Conservation (phyloP, 768 basidiomycete species). For the Inosperma sp. region DNA sequence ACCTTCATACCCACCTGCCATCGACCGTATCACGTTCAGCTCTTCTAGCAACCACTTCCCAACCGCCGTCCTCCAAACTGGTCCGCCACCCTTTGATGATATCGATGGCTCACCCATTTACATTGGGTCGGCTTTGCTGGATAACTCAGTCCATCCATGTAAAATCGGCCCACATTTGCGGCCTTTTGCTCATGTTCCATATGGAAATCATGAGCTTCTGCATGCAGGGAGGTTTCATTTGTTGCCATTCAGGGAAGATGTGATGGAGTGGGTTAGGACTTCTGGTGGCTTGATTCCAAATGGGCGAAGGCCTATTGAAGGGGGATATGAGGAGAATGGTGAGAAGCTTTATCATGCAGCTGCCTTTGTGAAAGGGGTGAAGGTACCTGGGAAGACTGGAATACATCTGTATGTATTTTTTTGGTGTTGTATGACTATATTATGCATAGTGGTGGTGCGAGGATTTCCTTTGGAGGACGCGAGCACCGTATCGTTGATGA, state of each 20-base stretch:
- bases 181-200: slow-evolving; percentile 52
- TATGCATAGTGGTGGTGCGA: slow-evolving; percentile 38
- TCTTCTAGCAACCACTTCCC: slow-evolving; percentile 46
- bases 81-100: slow-evolving; percentile 52
- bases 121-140: slow-evolving; percentile 69
- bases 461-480: slow-evolving; percentile 42
- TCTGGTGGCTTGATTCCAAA: slow-evolving; percentile 54
- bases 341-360: slow-evolving; percentile 64
- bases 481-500: slow-evolving; percentile 38
- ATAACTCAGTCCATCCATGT: slow-evolving; percentile 71
- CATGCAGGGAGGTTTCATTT: slow-evolving; percentile 71
- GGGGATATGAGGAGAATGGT: slow-evolving; percentile 70
- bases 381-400: slow-evolving; percentile 71
- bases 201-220: slow-evolving; percentile 52
- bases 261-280: slow-evolving; percentile 72
- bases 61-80: slow-evolving; percentile 31
- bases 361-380: slow-evolving; percentile 44
- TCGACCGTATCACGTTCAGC: slow-evolving; percentile 57
- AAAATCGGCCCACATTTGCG: slow-evolving; percentile 64
- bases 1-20: slow-evolving; percentile 46
- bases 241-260: slow-evolving; percentile 56
- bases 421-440: neutral
- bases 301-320: slow-evolving; percentile 59
- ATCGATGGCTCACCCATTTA: slow-evolving; percentile 60
- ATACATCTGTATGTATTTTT: slow-evolving; percentile 53